Evolutionary conservation across 2,329 filamentous ascomycete species (phyloP).

Genomic region (Exophiala sp.): DNA sequence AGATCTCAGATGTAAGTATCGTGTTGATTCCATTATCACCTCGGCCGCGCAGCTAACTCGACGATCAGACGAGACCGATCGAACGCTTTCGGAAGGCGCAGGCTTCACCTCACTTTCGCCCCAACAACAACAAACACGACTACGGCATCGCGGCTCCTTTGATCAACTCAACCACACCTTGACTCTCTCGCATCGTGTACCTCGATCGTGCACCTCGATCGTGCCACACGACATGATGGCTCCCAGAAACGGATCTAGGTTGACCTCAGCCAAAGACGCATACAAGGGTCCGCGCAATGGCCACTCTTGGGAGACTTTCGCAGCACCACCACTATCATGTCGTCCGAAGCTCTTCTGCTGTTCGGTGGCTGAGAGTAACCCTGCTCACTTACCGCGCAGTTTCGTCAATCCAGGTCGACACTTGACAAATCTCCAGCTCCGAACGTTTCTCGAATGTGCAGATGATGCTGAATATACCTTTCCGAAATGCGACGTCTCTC

Average conservation of each 20-base stretch:
- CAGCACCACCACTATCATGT: conserved; percentile 10
- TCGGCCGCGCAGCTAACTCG: background rate
- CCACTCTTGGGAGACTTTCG: conserved; percentile 4
- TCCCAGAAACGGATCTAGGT: background rate
- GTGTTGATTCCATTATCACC: background rate
- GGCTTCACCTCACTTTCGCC: background rate
- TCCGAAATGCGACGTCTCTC: conserved; percentile 20
- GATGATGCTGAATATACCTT: conserved; percentile 16
- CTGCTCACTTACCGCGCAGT: conserved; percentile 17
- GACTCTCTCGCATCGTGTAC: background rate
- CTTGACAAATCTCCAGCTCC: conserved; percentile 22
- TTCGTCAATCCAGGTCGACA: conserved; percentile 24
- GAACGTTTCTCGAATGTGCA: conserved; percentile 22
- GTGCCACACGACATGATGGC: background rate
- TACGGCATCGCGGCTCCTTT: no score
- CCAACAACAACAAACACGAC: no score
- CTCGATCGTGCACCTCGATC: no score
- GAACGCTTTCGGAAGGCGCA: background rate
- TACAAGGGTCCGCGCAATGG: conserved; percentile 2
- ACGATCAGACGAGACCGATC: background rate
- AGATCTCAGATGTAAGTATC: background rate
- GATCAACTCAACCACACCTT: background rate
- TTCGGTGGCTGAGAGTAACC: conserved; percentile 18
- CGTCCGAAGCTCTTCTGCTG: conserved; percentile 21
- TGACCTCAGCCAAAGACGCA: background rate